A percentile compares a stretch with the other conserved stretches of the same genome.
Conservation (phyloP, 2,329 filamentous ascomycete species). For the Penicillium sclerotigenum region DNA sequence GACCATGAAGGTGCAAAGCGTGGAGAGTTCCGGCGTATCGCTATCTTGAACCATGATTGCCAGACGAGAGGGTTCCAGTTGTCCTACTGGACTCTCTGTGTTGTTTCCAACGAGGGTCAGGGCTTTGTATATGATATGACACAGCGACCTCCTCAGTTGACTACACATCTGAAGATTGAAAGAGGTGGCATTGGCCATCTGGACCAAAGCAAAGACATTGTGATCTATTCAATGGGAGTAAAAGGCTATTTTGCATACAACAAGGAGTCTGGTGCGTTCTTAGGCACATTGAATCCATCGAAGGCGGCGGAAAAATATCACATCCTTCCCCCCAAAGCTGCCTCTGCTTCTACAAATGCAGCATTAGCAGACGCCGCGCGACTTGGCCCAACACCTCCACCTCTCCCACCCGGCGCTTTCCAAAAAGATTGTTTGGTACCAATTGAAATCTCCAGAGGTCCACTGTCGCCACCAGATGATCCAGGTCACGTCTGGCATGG, state of each 20-base stretch:
- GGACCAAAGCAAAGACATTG: constrained; percentile 41
- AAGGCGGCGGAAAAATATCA: constrained; percentile 34
- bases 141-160: constrained; percentile 33
- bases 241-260: constrained; percentile 45
- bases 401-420: constrained; percentile 17
- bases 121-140: constrained; percentile 49
- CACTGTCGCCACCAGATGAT: constrained; percentile 23
- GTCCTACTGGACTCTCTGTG: constrained; percentile 44
- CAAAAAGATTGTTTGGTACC: constrained; percentile 28
- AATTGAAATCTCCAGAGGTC: constrained; percentile 27
- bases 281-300: constrained; percentile 41
- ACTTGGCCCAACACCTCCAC: constrained; percentile 22
- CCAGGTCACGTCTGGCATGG: constrained; percentile 27
- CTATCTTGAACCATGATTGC: constrained; percentile 42
- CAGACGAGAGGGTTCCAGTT: constrained; percentile 49
- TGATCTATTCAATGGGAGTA: constrained; percentile 46
- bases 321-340: constrained; percentile 29
- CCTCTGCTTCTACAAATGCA: constrained; percentile 15
- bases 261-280: constrained; percentile 38
- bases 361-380: constrained; percentile 20
- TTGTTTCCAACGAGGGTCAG: constrained; percentile 45
- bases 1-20: constrained; percentile 33
- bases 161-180: constrained; percentile 40
- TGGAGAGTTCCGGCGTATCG: constrained; percentile 42
- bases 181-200: constrained; percentile 45